These are phyloP conservation scores for Pythium angustatum DNA, from an alignment of 352 stramenopile genomes.

Conservation along the genomic window DNA sequence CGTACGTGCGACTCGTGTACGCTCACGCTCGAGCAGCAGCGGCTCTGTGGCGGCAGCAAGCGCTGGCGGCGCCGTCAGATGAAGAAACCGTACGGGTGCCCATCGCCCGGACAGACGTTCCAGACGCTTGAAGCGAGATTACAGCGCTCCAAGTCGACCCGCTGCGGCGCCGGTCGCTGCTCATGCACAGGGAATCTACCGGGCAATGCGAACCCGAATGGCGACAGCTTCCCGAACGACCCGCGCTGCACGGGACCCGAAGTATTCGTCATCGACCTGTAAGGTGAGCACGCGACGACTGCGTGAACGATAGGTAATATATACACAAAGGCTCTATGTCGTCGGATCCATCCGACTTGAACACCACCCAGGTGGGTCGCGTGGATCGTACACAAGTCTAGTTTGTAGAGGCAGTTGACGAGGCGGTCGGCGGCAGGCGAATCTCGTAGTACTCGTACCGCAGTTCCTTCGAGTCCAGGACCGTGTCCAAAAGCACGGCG, in stretches of 20 bases:
- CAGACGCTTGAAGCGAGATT: constrained; percentile 64
- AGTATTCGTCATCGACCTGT: constrained; percentile 55
- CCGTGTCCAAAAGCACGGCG: constrained; percentile 66
- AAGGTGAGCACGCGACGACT: no score
- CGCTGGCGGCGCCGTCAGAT: constrained; percentile 68
- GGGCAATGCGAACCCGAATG: constrained; percentile 75
- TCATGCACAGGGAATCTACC: constrained; percentile 65
- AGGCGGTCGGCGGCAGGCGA: constrained; percentile 31
- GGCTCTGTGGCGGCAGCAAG: constrained; percentile 48
- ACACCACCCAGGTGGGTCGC: no score
- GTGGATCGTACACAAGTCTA: not conserved
- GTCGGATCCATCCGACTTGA: no score
- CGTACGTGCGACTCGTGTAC: constrained; percentile 73
- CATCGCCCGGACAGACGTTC: constrained; percentile 45
- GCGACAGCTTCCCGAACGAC: constrained; percentile 71
- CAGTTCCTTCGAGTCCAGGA: constrained; percentile 74
- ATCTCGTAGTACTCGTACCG: constrained; percentile 90
- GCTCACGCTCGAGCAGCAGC: constrained; percentile 59
- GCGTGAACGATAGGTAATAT: no score
- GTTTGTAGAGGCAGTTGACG: not conserved
- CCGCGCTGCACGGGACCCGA: constrained; percentile 59
- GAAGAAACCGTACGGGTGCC: constrained; percentile 72
- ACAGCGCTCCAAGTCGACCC: constrained; percentile 68
- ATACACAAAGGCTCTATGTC: not conserved
- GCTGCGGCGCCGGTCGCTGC: constrained; percentile 67